Conservation (phyloP, 257 asterid species). For the Penstemon davidsonii region DNA sequence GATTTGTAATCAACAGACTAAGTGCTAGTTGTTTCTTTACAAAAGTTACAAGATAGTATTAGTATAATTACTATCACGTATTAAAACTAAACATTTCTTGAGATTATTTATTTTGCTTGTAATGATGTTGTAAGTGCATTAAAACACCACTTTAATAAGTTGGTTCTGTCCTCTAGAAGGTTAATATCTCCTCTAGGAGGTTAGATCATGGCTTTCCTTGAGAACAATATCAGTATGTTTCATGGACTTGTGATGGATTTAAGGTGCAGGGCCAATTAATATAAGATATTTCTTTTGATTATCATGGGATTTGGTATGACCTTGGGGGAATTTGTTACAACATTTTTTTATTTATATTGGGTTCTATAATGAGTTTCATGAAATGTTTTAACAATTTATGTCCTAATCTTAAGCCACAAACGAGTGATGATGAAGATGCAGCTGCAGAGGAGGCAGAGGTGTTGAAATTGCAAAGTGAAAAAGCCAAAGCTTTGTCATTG, state of each 20-base stretch:
- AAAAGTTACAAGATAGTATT: background rate
- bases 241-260: background rate
- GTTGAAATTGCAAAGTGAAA: conserved; percentile 58
- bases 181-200: background rate
- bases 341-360: conserved; percentile 16
- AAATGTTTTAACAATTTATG: conserved; percentile 27
- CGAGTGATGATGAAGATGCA: conserved; percentile 76
- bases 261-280: background rate
- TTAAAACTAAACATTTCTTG: background rate
- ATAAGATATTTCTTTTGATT: background rate
- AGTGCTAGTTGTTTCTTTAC: background rate
- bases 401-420: conserved; percentile 44
- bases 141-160: no score
- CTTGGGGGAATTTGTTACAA: background rate
- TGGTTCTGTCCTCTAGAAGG: background rate
- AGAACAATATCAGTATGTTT: background rate
- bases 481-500: conserved; percentile 46
- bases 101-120: background rate
- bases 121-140: background rate
- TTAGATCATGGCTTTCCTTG: background rate
- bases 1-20: no score
- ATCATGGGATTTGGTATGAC: conserved; percentile 13
- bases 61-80: conserved; percentile 5
- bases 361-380: conserved; percentile 5
- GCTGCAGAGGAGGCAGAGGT: conserved; percentile 81